Evolutionary conservation across 768 basidiomycete species (phyloP).

Genomic region (Trametes punicea): DNA sequence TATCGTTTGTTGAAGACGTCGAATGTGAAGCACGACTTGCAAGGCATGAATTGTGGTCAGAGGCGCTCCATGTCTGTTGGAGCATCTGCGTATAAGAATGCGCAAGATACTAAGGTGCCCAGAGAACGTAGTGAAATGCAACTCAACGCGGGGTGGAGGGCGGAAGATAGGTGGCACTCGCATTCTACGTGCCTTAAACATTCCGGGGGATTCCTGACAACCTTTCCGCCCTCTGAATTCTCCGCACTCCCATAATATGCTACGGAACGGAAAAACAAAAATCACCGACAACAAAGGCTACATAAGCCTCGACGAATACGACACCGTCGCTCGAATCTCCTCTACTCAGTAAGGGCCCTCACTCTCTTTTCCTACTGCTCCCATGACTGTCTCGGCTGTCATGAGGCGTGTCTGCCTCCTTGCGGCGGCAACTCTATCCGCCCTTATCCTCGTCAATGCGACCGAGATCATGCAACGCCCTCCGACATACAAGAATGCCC

Average conservation of each 20-base stretch:
- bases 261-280: not conserved
- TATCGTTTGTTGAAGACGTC: not conserved
- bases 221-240: not conserved
- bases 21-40: not conserved
- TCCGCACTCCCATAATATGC: not conserved
- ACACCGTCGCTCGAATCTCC: not conserved
- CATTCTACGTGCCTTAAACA: not conserved
- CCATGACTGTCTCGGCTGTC: constrained; percentile 19
- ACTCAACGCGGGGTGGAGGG: not conserved
- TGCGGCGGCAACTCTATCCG: constrained; percentile 15
- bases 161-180: not conserved
- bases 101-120: not conserved
- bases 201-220: not conserved
- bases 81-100: not conserved
- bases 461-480: constrained; percentile 58
- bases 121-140: not conserved
- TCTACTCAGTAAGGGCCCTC: not conserved
- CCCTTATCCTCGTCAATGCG: constrained; percentile 22
- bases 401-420: constrained; percentile 16
- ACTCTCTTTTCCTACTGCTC: not conserved
- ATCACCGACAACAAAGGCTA: not conserved
- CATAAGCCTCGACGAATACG: constrained; percentile 4
- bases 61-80: not conserved
- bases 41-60: not conserved
- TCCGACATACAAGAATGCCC: constrained; percentile 40